These are phyloP conservation scores for Skeletonema marinoi DNA, from an alignment of 108 stramenopile species.

Conservation along the genomic window DNA sequence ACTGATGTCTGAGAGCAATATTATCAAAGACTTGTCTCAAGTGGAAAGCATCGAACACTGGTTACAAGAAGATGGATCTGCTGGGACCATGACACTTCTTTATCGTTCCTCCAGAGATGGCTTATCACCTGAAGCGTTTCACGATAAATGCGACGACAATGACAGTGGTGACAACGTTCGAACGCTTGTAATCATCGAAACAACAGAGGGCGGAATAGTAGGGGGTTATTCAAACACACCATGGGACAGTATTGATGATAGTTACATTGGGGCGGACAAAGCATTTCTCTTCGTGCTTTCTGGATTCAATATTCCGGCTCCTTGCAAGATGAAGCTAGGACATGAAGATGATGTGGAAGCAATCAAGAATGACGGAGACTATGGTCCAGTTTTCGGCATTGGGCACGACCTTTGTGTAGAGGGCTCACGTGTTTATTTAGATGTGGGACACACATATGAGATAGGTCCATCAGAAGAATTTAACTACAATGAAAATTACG, in stretches of 20 bases:
- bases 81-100: not conserved
- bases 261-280: not conserved
- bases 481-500: not conserved
- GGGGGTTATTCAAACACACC: conserved; percentile 18
- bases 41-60: not conserved
- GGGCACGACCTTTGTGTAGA: conserved; percentile 8
- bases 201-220: not conserved
- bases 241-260: not conserved
- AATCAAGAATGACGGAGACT: not conserved
- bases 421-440: not conserved
- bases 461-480: not conserved
- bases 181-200: conserved; percentile 16
- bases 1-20: not conserved
- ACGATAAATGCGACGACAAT: not conserved
- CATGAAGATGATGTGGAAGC: not conserved
- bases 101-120: conserved; percentile 4
- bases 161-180: not conserved
- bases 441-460: conserved; percentile 2
- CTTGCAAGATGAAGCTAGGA: conserved; percentile 13
- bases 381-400: conserved; percentile 15
- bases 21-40: not conserved
- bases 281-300: conserved; percentile 21
- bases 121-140: not conserved
- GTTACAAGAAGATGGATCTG: not conserved
- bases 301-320: not conserved